These are phyloP conservation scores for Hypoxylon sp. DNA, from an alignment of 2,329 filamentous ascomycete genomes.

Conservation along the genomic window DNA sequence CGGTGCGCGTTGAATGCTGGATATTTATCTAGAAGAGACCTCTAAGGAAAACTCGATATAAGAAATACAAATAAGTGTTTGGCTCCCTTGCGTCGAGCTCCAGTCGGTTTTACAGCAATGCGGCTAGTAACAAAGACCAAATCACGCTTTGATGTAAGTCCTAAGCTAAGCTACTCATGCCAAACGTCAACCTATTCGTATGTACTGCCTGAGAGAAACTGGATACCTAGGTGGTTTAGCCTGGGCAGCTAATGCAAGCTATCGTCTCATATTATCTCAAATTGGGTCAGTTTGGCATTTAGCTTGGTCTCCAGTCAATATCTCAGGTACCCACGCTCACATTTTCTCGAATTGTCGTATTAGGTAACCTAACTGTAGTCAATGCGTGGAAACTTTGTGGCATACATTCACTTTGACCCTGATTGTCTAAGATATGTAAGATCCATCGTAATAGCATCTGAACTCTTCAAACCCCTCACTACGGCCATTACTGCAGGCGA, in stretches of 20 bases:
- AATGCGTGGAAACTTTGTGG: background rate
- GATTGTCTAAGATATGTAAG: background rate
- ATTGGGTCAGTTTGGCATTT: background rate
- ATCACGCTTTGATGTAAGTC: no score
- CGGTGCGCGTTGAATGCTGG: background rate
- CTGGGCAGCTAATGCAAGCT: background rate
- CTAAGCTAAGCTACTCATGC: background rate
- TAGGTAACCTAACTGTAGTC: no score
- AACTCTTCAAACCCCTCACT: background rate
- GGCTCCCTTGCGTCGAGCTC: background rate
- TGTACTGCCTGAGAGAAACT: background rate
- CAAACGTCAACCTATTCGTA: background rate
- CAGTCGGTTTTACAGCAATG: background rate
- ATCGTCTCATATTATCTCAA: background rate
- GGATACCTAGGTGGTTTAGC: background rate
- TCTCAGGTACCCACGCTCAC: background rate
- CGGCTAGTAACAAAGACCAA: no score
- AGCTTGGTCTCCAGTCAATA: no score
- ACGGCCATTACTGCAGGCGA: background rate
- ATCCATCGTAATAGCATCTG: background rate
- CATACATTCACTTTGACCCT: background rate
- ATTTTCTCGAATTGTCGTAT: no score
- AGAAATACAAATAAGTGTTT: background rate
- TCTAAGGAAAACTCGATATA: background rate
- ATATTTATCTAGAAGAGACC: background rate